Conservation (phyloP, 257 asterid species). For the Penstemon barbatus region DNA sequence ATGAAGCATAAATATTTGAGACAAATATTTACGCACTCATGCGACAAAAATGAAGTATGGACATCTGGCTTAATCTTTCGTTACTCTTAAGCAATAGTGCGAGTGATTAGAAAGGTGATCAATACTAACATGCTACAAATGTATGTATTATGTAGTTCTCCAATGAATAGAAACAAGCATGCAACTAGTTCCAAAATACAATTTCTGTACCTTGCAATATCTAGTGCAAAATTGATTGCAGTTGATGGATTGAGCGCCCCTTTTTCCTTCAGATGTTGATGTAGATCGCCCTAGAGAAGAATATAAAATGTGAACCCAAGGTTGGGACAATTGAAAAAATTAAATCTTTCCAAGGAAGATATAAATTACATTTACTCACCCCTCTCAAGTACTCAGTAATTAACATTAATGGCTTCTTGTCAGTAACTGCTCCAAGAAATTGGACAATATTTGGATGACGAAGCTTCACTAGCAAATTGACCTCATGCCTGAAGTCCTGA, state of each 20-base stretch:
- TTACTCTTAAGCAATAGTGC: constrained; percentile 1
- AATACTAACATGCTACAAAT: background rate
- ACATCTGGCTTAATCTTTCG: constrained; percentile 5
- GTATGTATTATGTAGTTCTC: constrained; percentile 18
- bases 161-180: background rate
- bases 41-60: constrained; percentile 18
- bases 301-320: constrained; percentile 19
- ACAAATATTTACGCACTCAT: constrained; percentile 1
- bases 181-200: background rate
- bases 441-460: constrained; percentile 99
- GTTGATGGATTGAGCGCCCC: constrained; percentile 81
- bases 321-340: constrained; percentile 12
- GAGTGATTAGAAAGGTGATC: constrained; percentile 14
- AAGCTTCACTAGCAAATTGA: constrained; percentile 93
- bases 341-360: constrained; percentile 11
- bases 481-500: constrained; percentile 99
- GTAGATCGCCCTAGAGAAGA: constrained; percentile 81
- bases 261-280: constrained; percentile 89
- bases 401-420: constrained; percentile 90
- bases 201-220: constrained; percentile 77
- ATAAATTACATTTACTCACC: constrained; percentile 49
- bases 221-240: constrained; percentile 84
- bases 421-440: constrained; percentile 96
- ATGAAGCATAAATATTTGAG: background rate
- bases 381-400: constrained; percentile 95